Conservation (phyloP, 352 stramenopile genomes). For the Phytophthora pisi region DNA sequence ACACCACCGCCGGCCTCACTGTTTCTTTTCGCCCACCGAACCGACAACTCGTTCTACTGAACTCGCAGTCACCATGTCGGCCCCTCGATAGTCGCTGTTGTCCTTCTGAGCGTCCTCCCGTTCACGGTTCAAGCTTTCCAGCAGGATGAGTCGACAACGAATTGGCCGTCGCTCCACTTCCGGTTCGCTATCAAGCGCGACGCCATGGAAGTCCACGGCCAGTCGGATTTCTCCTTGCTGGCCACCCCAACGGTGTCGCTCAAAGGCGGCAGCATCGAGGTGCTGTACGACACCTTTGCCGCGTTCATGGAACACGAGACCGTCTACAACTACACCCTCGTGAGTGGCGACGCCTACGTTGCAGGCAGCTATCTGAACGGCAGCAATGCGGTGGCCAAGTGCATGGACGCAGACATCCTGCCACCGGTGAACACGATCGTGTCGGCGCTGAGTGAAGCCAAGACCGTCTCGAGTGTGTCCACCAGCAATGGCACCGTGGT, state of each 20-base stretch:
- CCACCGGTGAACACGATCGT: slow-evolving; percentile 38
- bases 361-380: slow-evolving; percentile 9
- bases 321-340: slow-evolving; percentile 34
- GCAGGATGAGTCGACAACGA: slow-evolving; percentile 4
- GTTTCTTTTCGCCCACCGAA: neutral
- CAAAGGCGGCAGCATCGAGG: slow-evolving; percentile 6
- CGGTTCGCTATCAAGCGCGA: slow-evolving; percentile 40
- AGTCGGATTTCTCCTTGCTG: slow-evolving; percentile 37
- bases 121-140: neutral
- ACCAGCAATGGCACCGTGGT: slow-evolving; percentile 18
- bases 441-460: slow-evolving; percentile 19
- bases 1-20: neutral
- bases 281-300: slow-evolving; percentile 42
- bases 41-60: neutral
- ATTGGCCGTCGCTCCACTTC: slow-evolving; percentile 35
- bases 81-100: slow-evolving; percentile 3
- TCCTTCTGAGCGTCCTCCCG: slow-evolving; percentile 5
- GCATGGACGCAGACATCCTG: slow-evolving; percentile 22
- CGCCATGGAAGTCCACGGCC: slow-evolving; percentile 35
- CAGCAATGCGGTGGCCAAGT: slow-evolving; percentile 8
- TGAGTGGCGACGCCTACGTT: slow-evolving; percentile 33
- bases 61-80: neutral
- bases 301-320: slow-evolving; percentile 26
- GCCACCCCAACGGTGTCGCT: slow-evolving; percentile 31
- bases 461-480: slow-evolving; percentile 13